These are phyloP conservation scores for Hygrocybe punicea DNA, from an alignment of 768 basidiomycete genomes.

Conservation along the genomic window DNA sequence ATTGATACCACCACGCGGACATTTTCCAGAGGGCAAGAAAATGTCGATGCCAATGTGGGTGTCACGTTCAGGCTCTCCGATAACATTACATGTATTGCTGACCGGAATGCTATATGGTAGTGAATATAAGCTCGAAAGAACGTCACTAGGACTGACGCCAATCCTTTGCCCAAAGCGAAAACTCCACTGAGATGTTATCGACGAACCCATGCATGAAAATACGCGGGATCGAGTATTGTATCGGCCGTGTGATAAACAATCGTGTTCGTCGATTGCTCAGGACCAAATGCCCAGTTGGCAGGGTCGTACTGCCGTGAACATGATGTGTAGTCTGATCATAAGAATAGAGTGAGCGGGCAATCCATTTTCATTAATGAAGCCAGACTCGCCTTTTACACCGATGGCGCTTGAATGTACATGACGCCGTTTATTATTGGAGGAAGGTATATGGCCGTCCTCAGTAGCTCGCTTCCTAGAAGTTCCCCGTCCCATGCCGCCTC, in stretches of 20 bases:
- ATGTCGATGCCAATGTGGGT: no score
- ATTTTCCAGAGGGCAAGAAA: no score
- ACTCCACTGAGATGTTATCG: not conserved
- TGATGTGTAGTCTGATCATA: not conserved
- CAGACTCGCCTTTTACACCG: not conserved
- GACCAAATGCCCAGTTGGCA: conserved; percentile 2
- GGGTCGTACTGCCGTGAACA: not conserved
- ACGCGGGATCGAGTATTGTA: not conserved
- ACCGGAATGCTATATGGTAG: not conserved
- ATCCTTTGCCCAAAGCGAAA: conserved; percentile 1
- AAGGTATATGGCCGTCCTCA: not conserved
- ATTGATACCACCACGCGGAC: no score
- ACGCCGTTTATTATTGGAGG: not conserved
- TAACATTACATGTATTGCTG: not conserved
- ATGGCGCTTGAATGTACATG: conserved; percentile 1
- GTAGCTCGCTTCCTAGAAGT: not conserved
- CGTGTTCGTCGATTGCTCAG: conserved; percentile 3
- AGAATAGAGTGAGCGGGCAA: conserved; percentile 2
- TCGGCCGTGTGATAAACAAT: not conserved
- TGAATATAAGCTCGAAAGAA: not conserved
- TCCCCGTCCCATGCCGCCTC: not conserved
- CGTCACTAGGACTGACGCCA: not conserved
- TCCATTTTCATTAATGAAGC: conserved; percentile 1
- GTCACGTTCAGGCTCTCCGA: no score
- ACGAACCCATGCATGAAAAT: conserved; percentile 3